Evolutionary conservation across 2,329 filamentous ascomycete species (phyloP).

Genomic region (Colletotrichum sp.): DNA sequence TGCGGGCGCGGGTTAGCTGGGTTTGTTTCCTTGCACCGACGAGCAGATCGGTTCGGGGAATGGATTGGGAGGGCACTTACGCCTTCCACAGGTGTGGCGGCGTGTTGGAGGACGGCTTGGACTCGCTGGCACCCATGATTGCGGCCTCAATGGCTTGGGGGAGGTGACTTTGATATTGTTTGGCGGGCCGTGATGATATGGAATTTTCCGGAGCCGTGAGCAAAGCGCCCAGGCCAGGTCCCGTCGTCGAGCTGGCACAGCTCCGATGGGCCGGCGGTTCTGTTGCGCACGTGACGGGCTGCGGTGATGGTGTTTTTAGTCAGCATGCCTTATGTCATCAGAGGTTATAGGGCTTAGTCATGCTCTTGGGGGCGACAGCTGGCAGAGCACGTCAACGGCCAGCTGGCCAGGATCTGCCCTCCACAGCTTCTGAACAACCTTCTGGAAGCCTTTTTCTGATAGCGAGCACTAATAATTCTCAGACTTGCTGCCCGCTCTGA

Average conservation of each 20-base stretch:
- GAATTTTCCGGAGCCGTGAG: slow-evolving; percentile 23
- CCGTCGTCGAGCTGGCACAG: slow-evolving; percentile 20
- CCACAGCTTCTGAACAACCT: not conserved
- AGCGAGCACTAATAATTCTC: not conserved
- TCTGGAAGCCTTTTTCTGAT: not conserved
- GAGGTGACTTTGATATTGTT: slow-evolving; percentile 16
- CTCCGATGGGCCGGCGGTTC: slow-evolving; percentile 16
- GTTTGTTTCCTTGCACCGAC: not conserved
- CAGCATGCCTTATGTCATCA: not conserved
- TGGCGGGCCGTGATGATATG: slow-evolving; percentile 21
- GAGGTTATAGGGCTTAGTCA: not conserved
- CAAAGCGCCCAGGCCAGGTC: not conserved
- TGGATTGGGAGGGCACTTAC: slow-evolving; percentile 42
- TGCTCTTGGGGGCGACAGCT: not conserved
- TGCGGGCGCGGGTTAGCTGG: slow-evolving; percentile 29
- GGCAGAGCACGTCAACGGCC: not conserved
- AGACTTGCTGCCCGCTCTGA: not conserved
- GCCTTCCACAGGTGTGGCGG: slow-evolving; percentile 58
- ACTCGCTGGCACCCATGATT: slow-evolving; percentile 63
- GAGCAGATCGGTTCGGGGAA: not conserved
- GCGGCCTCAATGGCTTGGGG: slow-evolving; percentile 29
- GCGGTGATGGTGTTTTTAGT: not conserved
- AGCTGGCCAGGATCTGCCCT: not conserved
- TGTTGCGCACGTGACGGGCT: not conserved
- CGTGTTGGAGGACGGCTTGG: slow-evolving; percentile 53